Evolutionary conservation across 2,329 filamentous ascomycete genomes (phyloP), one percentile per base, ranked within the genome.

Genomic region (Ceratocystis albifundus): DNA sequence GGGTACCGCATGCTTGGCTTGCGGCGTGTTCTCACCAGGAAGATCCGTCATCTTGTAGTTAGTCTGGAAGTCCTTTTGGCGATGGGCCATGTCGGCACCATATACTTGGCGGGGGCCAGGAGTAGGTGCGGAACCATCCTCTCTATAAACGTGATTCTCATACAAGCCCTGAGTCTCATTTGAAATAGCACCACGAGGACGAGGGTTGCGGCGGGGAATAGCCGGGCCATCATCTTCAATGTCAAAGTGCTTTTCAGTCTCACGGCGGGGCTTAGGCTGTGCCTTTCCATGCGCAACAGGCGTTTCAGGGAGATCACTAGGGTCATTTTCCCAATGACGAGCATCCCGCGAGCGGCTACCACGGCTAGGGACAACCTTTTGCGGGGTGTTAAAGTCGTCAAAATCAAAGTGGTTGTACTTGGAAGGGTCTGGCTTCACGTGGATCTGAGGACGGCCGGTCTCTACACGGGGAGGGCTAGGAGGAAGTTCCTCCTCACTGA

Each of bases 191-290:
- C 90, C 90, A 67, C 85, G 81, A 46, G 76, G 80, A n/a, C 79
- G 75, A 57, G 83, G 84, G 66, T 79, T 80, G 55, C 64, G 79
- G 80, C 62, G 79, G 78, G 62, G 75, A 76, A 63, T 76, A 72
- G 61, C 75, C 66, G 63, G 62, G 32, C 67, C 67, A 8, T 92
- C 86, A 73, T 97, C 92, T 65, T 84, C 80, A 71, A 96, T 83
- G 69, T 94, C 86, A 73, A 96, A 96, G 75, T 97, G 90, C 1
- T 85, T 78, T 73, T 92, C 86, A 20, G 88, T 87, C 71, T 95
- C 89, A 53, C 86, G 89, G 68, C 93, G 89, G 46, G 88, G 81
- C 73, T 88, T 81, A 78, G 46, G 84, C 80, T 44, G 82, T 79
- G 15, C 84, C 80, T 65, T 81, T 79, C 70, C 65, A 32, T 82